These are phyloP conservation scores for Diatrype stigma DNA, from an alignment of 2,329 filamentous ascomycete genomes.

Conservation along the genomic window DNA sequence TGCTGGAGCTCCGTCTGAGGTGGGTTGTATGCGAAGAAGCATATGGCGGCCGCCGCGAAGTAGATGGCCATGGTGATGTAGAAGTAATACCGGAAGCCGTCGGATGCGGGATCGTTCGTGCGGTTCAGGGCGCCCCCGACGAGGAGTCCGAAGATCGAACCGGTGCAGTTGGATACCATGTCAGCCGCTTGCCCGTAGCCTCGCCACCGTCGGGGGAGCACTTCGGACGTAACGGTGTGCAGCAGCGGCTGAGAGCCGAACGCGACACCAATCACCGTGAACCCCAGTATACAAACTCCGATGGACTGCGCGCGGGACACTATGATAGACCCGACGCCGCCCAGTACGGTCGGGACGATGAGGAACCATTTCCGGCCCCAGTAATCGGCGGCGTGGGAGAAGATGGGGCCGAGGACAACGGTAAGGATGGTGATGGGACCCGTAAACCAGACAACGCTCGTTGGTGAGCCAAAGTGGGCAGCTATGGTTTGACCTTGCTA, in stretches of 20 bases:
- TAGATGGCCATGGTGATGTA: constrained; percentile 30
- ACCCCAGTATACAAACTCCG: constrained; percentile 33
- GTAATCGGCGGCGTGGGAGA: constrained; percentile 37
- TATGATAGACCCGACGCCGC: constrained; percentile 31
- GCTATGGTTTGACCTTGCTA: constrained; percentile 32
- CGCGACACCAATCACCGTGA: constrained; percentile 29
- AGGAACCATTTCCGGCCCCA: constrained; percentile 40
- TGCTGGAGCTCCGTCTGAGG: constrained; percentile 23
- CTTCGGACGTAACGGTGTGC: constrained; percentile 35
- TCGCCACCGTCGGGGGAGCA: constrained; percentile 33
- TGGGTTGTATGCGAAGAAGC: constrained; percentile 30
- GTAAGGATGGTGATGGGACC: constrained; percentile 33
- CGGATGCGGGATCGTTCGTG: constrained; percentile 17
- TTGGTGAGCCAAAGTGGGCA: constrained; percentile 17
- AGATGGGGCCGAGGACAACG: constrained; percentile 30
- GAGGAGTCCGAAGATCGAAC: constrained; percentile 28
- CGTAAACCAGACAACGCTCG: constrained; percentile 30
- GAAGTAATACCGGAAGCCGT: constrained; percentile 32
- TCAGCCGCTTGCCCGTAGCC: constrained; percentile 31
- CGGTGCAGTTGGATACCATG: constrained; percentile 27
- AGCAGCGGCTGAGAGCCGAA: constrained; percentile 36
- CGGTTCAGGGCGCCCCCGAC: constrained; percentile 31
- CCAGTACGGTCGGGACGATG: constrained; percentile 29
- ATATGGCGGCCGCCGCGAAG: constrained; percentile 22
- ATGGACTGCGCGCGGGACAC: constrained; percentile 31